These are phyloP conservation scores for Volvox africanus DNA, from an alignment of 139 green algal genomes.

Conservation along the genomic window DNA sequence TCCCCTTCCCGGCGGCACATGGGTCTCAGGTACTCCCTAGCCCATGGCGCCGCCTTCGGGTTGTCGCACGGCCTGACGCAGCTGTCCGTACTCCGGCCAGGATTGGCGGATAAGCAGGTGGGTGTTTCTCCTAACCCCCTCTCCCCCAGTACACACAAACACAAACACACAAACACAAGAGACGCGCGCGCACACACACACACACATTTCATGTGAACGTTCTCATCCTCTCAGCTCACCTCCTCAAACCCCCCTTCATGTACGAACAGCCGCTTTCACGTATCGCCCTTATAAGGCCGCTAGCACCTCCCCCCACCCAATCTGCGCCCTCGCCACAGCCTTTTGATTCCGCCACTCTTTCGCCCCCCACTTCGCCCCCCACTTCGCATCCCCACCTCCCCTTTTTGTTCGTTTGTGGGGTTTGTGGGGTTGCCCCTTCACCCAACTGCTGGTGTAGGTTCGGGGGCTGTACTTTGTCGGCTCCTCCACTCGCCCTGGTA, in stretches of 20 bases:
- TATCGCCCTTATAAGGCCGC: too few relatives aligned
- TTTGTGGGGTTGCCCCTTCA: background rate
- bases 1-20: too few relatives aligned
- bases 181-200: background rate
- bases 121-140: background rate
- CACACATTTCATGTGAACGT: too few relatives aligned
- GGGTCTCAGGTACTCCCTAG: constrained; percentile 79
- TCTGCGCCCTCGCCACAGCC: too few relatives aligned
- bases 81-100: constrained; percentile 81
- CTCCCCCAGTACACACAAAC: background rate
- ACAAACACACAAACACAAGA: background rate
- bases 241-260: too few relatives aligned
- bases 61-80: constrained; percentile 86
- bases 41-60: constrained; percentile 89
- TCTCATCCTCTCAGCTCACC: too few relatives aligned
- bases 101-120: constrained; percentile 57
- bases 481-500: constrained; percentile 83
- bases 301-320: too few relatives aligned
- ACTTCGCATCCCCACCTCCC: background rate
- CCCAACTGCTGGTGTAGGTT: constrained; percentile 17
- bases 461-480: constrained; percentile 85
- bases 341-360: too few relatives aligned
- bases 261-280: too few relatives aligned
- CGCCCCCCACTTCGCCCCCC: background rate
- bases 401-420: background rate